Percentiles rank a stretch among this genome's conserved stretches.
phyloP scores from a whole-genome alignment of 208 protist genomes.

The Leishmania mexicana region DNA sequence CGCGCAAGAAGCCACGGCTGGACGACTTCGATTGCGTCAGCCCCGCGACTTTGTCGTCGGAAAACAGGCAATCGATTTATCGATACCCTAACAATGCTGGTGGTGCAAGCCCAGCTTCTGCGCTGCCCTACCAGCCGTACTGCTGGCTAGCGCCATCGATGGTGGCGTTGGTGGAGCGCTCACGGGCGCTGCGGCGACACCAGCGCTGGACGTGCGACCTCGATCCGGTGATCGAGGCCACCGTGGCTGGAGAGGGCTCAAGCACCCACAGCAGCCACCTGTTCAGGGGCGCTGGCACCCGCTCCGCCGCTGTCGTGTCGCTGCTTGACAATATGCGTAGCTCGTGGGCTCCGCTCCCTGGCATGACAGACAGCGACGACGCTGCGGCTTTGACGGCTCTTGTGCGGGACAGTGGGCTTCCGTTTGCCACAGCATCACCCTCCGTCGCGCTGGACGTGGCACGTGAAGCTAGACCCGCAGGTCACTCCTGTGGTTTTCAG shows the following conservation, averaged over 20 bases:
- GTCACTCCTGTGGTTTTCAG: background rate
- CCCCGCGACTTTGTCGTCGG: background rate
- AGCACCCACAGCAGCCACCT: background rate
- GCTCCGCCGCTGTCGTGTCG: background rate
- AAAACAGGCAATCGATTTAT: background rate
- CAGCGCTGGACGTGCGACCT: constrained; percentile 73
- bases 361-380: constrained; percentile 19
- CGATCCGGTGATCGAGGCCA: constrained; percentile 71
- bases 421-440: background rate
- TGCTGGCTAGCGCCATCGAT: constrained; percentile 61
- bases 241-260: constrained; percentile 26
- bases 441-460: background rate
- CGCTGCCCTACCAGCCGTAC: constrained; percentile 37
- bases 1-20: constrained; percentile 16
- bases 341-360: constrained; percentile 6
- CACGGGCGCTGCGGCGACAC: constrained; percentile 32
- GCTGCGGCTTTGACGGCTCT: constrained; percentile 37
- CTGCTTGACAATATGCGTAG: constrained; percentile 10
- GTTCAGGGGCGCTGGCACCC: too few species aligned
- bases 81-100: background rate
- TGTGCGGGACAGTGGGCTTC: constrained; percentile 19
- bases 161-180: constrained; percentile 58
- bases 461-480: background rate
- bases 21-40: background rate
- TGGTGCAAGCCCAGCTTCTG: background rate